Base-by-base conservation (phyloP, 106 monocot genomes). In the Vanilla planifolia region DNA sequence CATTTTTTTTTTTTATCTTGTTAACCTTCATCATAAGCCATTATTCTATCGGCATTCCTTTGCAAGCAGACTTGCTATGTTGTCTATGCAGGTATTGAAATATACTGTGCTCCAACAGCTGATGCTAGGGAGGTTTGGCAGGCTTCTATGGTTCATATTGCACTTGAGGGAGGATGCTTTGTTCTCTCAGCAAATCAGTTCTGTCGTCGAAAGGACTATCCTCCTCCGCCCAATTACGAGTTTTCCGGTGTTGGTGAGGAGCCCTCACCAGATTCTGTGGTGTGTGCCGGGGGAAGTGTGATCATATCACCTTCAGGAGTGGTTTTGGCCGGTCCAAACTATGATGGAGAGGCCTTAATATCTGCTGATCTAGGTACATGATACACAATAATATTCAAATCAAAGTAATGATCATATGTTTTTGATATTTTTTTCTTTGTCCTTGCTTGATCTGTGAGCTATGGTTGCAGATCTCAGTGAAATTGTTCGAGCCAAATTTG, bases 121-220 rank as follows among this genome's bases (percentile, higher is more conserved):
- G 96, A 96, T 71, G 64, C 90, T 33, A 80, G 84, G 51, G 79
- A 81, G 32, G 66, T 79, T 3, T 96, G 96, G 96, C 96, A 91
- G 66, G 80, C 96, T 19, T 91, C 96, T 21, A 91, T 96, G 96
- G 85, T 77, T 3, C 96, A 96, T 57, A 88, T 96, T 61, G 96
- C 96, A 3, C 68, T 96, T 7, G 96, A 96, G 73, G 96, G 96
- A 10, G 96, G 96, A 33, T 89, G 88, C 48, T 89, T 83, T 41
- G 77, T 89, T 42, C 68, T 89, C 43, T 89, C 88, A 2, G 81
- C 87, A 64, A 96, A 96, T 59, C 96, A 96, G 61, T 96, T 96
- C 51, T 91, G 96, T 55, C 67, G 90, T n/a, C 71, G 96, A 64
- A 96, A 85, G 62, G 91, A 96, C 61, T 96, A 96, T 60, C 96